Evolutionary conservation across 2,329 filamentous ascomycete genomes (phyloP), one percentile per base, ranked within the genome.

Genomic region (Colletotrichum sp.): DNA sequence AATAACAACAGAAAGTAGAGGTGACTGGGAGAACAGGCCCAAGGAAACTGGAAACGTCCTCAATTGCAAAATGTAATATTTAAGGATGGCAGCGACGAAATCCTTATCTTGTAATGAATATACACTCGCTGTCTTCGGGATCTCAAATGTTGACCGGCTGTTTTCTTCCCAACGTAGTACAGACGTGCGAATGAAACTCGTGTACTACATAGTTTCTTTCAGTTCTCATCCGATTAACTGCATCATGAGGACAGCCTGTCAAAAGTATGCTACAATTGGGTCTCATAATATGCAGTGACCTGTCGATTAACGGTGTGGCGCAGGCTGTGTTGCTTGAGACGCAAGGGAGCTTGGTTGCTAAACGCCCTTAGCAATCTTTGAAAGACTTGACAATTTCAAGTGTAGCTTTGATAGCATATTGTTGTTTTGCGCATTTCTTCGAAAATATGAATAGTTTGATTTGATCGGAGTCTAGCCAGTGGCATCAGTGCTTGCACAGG

Each of bases 31-130:
- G 43, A 21, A 21, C 6, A 21, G 10, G n/a, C n/a, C 2, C 12
- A 10, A 48, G 18, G 39, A 12, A 12, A n/a, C 0, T 3, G 18
- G 9, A n/a, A 10, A 48, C 6, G 3, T 13, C 10, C n/a, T n/a
- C n/a, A n/a, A n/a, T n/a, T n/a, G n/a, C n/a, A n/a, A n/a, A n/a
- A n/a, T n/a, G n/a, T n/a, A n/a, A n/a, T n/a, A n/a, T n/a, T n/a
- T n/a, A n/a, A n/a, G n/a, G n/a, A n/a, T n/a, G n/a, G 6, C 12
- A 52, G n/a, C 43, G 43, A 52, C 43, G n/a, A 21, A 52, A 52
- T 36, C 7, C 0, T 8, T 16, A 36, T 36, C 15, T 16, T 16
- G 7, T 36, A 36, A 16, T 36, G 34, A 36, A 36, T 36, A 0
- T 16, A 36, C 34, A 8, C 34, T 8, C 15, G 4, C 15, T 16